A percentile compares a stretch with the other conserved stretches of the same genome.
Conservation (phyloP, 192 early-diverging fungal genomes). For the Backusella mclennaniae region DNA sequence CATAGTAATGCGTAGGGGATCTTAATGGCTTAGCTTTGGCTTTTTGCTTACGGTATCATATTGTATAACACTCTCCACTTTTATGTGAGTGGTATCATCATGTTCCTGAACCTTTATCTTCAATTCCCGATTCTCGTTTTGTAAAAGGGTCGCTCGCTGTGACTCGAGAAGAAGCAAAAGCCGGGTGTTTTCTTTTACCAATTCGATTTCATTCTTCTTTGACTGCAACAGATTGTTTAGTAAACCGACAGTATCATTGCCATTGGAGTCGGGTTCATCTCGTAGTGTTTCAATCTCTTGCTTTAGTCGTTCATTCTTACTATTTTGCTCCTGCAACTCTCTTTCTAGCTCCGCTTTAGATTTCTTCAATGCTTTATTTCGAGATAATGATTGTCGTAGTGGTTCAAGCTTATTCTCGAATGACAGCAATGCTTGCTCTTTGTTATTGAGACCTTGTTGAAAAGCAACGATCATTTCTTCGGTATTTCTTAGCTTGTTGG, state of each 20-base stretch:
- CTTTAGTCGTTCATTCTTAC: not conserved
- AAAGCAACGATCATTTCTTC: not conserved
- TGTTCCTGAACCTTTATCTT: not conserved
- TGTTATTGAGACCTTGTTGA: not conserved
- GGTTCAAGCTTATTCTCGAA: not conserved
- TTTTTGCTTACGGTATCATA: not conserved
- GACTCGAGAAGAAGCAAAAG: not conserved
- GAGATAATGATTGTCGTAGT: not conserved
- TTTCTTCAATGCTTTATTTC: not conserved
- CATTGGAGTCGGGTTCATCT: not conserved
- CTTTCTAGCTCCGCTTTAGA: not conserved
- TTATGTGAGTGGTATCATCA: not conserved
- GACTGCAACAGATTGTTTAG: not conserved
- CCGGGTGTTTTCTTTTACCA: not conserved
- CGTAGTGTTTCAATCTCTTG: not conserved
- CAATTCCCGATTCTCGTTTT: not conserved
- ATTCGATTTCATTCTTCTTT: not conserved
- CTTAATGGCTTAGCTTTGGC: not conserved
- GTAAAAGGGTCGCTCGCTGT: not conserved
- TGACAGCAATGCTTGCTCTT: not conserved
- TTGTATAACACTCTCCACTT: not conserved
- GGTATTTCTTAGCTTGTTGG: not conserved
- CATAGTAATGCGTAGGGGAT: too few species aligned
- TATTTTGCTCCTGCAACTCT: not conserved
- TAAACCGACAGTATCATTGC: not conserved